Evolutionary conservation across 2,329 filamentous ascomycete species (phyloP).

Genomic region (Cytospora leucostoma): DNA sequence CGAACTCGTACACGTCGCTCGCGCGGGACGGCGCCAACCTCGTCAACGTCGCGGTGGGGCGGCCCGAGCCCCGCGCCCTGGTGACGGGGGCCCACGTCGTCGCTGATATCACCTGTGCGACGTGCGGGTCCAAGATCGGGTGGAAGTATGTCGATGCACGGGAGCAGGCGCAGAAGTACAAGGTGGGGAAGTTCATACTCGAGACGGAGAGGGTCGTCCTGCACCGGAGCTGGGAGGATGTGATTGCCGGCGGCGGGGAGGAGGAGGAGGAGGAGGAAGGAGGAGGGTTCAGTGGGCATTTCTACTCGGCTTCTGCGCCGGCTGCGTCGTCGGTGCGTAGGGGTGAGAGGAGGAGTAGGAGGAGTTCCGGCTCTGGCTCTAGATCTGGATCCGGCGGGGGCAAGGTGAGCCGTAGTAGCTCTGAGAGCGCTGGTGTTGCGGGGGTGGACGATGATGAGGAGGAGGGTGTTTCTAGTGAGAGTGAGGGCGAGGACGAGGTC

Average conservation of each 20-base stretch:
- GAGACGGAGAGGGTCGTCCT: slow-evolving; percentile 60
- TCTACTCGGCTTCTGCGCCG: slow-evolving; percentile 28
- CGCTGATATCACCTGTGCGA: slow-evolving; percentile 60
- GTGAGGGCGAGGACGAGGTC: slow-evolving; percentile 42
- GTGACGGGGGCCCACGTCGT: slow-evolving; percentile 66
- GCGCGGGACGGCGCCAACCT: slow-evolving; percentile 38
- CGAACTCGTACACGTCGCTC: slow-evolving; percentile 22
- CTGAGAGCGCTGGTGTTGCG: slow-evolving; percentile 16
- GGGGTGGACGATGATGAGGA: slow-evolving; percentile 29
- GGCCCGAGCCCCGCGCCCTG: slow-evolving; percentile 57
- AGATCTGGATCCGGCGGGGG: slow-evolving; percentile 25
- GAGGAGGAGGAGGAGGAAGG: slow-evolving; percentile 7
- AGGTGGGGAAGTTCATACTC: slow-evolving; percentile 68
- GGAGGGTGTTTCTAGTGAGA: slow-evolving; percentile 26
- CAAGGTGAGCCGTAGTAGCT: slow-evolving; percentile 21
- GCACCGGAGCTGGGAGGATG: slow-evolving; percentile 57
- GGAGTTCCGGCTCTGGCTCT: no score
- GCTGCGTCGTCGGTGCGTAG: slow-evolving; percentile 6
- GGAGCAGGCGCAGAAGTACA: slow-evolving; percentile 63
- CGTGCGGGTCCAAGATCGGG: slow-evolving; percentile 59
- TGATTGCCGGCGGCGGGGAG: slow-evolving; percentile 24
- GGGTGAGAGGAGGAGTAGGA: slow-evolving; percentile 13
- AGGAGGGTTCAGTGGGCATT: not conserved
- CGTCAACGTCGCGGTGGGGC: slow-evolving; percentile 58
- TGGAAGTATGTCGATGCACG: slow-evolving; percentile 70